Evolutionary conservation across 495 filamentous ascomycete species (phyloP).

Genomic region (Symbiotaphrina buchneri): DNA sequence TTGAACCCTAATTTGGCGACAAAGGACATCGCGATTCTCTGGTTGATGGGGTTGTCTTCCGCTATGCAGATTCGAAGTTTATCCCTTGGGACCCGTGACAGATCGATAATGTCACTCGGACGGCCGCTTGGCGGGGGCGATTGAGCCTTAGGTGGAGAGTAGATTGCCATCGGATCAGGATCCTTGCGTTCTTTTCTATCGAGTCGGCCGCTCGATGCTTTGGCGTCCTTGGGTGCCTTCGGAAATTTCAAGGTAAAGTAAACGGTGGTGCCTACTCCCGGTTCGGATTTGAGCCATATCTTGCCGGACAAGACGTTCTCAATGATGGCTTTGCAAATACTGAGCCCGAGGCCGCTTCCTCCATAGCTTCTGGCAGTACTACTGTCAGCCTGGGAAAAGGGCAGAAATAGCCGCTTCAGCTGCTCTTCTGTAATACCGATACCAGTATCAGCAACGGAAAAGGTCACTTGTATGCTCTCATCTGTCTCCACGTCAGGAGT

Average conservation of each 20-base stretch:
- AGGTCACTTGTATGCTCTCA: slow-evolving; percentile 48
- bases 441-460: slow-evolving; percentile 75
- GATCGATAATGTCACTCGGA: slow-evolving; percentile 22
- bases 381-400: slow-evolving; percentile 77
- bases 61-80: slow-evolving; percentile 72
- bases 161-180: slow-evolving; percentile 29
- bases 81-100: slow-evolving; percentile 49
- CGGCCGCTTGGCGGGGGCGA: slow-evolving; percentile 10
- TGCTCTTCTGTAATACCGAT: slow-evolving; percentile 74
- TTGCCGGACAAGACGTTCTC: slow-evolving; percentile 73
- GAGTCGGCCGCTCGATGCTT: slow-evolving; percentile 9
- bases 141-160: slow-evolving; percentile 22
- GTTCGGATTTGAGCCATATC: slow-evolving; percentile 58
- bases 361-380: slow-evolving; percentile 76
- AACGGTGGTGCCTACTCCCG: slow-evolving; percentile 61
- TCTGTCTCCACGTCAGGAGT: slow-evolving; percentile 44
- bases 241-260: slow-evolving; percentile 67
- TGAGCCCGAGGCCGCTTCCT: slow-evolving; percentile 66
- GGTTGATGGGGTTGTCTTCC: slow-evolving; percentile 82
- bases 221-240: slow-evolving; percentile 38
- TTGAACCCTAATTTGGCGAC: slow-evolving; percentile 64
- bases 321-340: slow-evolving; percentile 83
- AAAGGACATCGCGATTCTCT: slow-evolving; percentile 79
- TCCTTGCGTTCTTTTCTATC: slow-evolving; percentile 15
- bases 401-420: slow-evolving; percentile 63